These are phyloP conservation scores for Beauveria pseudobassiana DNA, from an alignment of 2,329 filamentous ascomycete genomes.

Conservation along the genomic window DNA sequence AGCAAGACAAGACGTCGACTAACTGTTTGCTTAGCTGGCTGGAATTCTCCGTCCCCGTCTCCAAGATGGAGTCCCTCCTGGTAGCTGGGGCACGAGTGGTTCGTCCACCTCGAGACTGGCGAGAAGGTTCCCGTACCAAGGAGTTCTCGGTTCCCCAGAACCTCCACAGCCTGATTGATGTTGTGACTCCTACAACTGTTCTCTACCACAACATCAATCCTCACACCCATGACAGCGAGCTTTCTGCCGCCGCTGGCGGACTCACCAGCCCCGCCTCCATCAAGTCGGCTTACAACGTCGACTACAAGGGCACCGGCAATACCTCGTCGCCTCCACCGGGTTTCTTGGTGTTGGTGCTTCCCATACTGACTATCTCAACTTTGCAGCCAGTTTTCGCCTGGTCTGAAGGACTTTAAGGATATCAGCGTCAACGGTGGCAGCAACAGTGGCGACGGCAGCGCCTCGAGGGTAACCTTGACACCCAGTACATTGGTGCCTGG, in stretches of 20 bases:
- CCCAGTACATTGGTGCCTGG: slow-evolving; percentile 11
- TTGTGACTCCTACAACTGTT: slow-evolving; percentile 14
- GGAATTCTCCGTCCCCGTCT: slow-evolving; percentile 9
- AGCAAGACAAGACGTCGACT: neutral
- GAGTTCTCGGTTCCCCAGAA: slow-evolving; percentile 15
- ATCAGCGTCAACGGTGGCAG: slow-evolving; percentile 5
- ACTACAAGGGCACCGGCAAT: slow-evolving; percentile 12
- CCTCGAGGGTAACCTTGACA: slow-evolving; percentile 16
- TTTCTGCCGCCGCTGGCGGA: neutral
- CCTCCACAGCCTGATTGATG: slow-evolving; percentile 14
- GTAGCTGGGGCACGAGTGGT: slow-evolving; percentile 8
- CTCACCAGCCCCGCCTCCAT: slow-evolving; percentile 13
- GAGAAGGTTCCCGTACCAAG: slow-evolving; percentile 10
- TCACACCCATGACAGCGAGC: neutral
- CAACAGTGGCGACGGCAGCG: slow-evolving; percentile 9
- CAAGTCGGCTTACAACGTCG: slow-evolving; percentile 12
- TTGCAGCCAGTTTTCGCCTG: neutral
- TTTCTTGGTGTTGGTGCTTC: slow-evolving; percentile 12
- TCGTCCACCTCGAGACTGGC: slow-evolving; percentile 4
- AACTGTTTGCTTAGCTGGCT: neutral
- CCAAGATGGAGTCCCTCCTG: slow-evolving; percentile 10
- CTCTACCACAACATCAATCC: slow-evolving; percentile 10
- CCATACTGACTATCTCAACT: slow-evolving; percentile 10
- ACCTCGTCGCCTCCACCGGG: slow-evolving; percentile 12
- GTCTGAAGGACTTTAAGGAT: slow-evolving; percentile 11